Conservation (phyloP, 2,329 filamentous ascomycete genomes). For the Arthrobotrys musiformis region DNA sequence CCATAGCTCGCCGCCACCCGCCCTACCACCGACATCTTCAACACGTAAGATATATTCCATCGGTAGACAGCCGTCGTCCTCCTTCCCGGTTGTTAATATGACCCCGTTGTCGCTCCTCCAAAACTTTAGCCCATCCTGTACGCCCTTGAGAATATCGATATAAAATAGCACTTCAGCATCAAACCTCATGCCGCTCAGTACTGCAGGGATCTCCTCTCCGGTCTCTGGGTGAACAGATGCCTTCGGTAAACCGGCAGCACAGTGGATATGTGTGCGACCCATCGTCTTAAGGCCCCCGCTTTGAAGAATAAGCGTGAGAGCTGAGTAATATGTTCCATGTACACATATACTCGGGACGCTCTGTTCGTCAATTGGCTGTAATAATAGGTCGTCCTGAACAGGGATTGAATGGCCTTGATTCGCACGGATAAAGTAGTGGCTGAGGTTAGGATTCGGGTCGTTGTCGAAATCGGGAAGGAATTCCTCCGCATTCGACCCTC, state of each 20-base stretch:
- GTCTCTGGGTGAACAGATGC: slow-evolving; percentile 46
- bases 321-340: slow-evolving; percentile 87
- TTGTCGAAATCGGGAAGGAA: slow-evolving; percentile 61
- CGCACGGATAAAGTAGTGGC: slow-evolving; percentile 86
- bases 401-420: slow-evolving; percentile 94
- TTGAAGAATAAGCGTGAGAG: slow-evolving; percentile 79
- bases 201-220: slow-evolving; percentile 61
- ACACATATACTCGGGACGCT: slow-evolving; percentile 74
- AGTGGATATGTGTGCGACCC: slow-evolving; percentile 89
- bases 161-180: slow-evolving; percentile 82
- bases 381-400: slow-evolving; percentile 75
- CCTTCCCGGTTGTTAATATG: slow-evolving; percentile 71
- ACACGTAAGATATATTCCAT: slow-evolving; percentile 78
- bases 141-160: slow-evolving; percentile 75
- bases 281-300: slow-evolving; percentile 82
- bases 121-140: slow-evolving; percentile 73
- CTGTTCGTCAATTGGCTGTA: slow-evolving; percentile 71
- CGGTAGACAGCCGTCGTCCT: slow-evolving; percentile 72
- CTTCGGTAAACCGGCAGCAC: slow-evolving; percentile 73
- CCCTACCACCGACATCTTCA: slow-evolving; percentile 67
- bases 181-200: slow-evolving; percentile 82
- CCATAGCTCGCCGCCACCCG: slow-evolving; percentile 71
- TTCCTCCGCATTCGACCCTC: slow-evolving; percentile 62
- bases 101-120: slow-evolving; percentile 84
- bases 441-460: slow-evolving; percentile 64